These are phyloP conservation scores for Teratosphaeria pseudoeucalypti DNA, from an alignment of 2,329 filamentous ascomycete genomes.

Conservation along the genomic window DNA sequence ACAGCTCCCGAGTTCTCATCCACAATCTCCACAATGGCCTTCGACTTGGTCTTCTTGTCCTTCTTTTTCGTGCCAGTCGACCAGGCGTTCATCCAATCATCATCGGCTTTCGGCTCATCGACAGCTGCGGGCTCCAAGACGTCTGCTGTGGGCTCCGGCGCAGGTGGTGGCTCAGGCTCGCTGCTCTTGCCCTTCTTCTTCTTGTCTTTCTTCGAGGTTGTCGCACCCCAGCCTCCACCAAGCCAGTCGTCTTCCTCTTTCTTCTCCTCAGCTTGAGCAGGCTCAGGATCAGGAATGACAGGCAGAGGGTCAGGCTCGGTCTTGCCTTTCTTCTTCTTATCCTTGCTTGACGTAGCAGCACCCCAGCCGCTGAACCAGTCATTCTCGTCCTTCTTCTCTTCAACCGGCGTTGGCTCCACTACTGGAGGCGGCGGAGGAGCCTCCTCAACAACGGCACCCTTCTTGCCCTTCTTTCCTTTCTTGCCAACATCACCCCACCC, in stretches of 20 bases:
- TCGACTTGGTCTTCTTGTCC: slow-evolving; percentile 36
- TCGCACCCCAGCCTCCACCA: slow-evolving; percentile 27
- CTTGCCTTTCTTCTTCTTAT: slow-evolving; percentile 13
- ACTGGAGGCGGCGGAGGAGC: slow-evolving; percentile 15
- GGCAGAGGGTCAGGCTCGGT: slow-evolving; percentile 11
- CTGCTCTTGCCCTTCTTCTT: slow-evolving; percentile 15
- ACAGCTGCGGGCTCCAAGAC: slow-evolving; percentile 33
- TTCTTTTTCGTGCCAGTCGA: slow-evolving; percentile 47
- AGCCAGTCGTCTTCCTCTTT: slow-evolving; percentile 42
- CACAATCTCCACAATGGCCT: slow-evolving; percentile 30
- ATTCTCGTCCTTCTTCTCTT: slow-evolving; percentile 27
- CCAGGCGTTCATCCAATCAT: slow-evolving; percentile 47
- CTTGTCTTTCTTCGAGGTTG: slow-evolving; percentile 40
- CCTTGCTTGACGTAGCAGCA: neutral
- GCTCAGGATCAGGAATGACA: slow-evolving; percentile 16
- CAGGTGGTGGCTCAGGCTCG: slow-evolving; percentile 4
- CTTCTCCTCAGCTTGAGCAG: slow-evolving; percentile 8
- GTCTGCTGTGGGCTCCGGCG: slow-evolving; percentile 6
- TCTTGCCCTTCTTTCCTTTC: slow-evolving; percentile 3
- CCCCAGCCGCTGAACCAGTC: slow-evolving; percentile 49
- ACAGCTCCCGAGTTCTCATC: slow-evolving; percentile 24
- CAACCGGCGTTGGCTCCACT: slow-evolving; percentile 8
- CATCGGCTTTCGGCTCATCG: slow-evolving; percentile 40
- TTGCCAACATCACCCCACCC: slow-evolving; percentile 13
- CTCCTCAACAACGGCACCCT: slow-evolving; percentile 8